Base-by-base conservation (phyloP, 2,329 filamentous ascomycete species). In the Gremmenia infestans region DNA sequence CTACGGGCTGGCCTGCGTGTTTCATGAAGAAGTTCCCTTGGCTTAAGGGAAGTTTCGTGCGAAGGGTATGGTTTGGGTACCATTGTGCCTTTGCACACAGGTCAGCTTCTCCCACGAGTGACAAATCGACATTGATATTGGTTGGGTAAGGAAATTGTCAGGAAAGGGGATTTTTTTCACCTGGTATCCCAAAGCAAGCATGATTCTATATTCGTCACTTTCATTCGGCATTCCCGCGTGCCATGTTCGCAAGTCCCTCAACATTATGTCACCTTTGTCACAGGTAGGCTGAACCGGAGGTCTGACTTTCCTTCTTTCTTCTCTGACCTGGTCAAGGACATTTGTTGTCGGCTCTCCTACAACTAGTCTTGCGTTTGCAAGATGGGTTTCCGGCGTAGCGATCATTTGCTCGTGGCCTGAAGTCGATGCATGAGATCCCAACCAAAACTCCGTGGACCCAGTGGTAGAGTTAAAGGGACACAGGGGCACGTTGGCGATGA, bases 151-250 rank as follows among this genome's bases (percentile, higher is more conserved):
- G 28, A 12, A 12, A 32, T 32, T 2, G 28, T 11, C 28, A 32
- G 12, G 52, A 40, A 11, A 36, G 40, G 14, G 52, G 19, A 35
- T 35, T 45, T 19, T 35, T 48, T 59, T 3, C 42, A 67, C 64
- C 52, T 66, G 61, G 55, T 65, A 67, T 8, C 65, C 62, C 72
- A 81, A 76, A 36, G 80, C 80, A n/a, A 85, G 68, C 81, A 85
- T 84, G 17, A 83, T 74, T 25, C 81, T 70, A 15, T 78, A 74
- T 6, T 76, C 69, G 4, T 74, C 67, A 1, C 76, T 78, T 43
- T 68, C 63, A 61, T 86, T 86, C 1, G 81, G 81, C 78, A 84
- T 83, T 0, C 82, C 83, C 0, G 81, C 81, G 65, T 86, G 82
- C 82, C 83, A 87, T 5, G 85, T 74, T 23, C 82, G 71, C 52